Evolutionary conservation across 2,329 filamentous ascomycete species (phyloP).

Genomic region (Tricladium varicosporioides): DNA sequence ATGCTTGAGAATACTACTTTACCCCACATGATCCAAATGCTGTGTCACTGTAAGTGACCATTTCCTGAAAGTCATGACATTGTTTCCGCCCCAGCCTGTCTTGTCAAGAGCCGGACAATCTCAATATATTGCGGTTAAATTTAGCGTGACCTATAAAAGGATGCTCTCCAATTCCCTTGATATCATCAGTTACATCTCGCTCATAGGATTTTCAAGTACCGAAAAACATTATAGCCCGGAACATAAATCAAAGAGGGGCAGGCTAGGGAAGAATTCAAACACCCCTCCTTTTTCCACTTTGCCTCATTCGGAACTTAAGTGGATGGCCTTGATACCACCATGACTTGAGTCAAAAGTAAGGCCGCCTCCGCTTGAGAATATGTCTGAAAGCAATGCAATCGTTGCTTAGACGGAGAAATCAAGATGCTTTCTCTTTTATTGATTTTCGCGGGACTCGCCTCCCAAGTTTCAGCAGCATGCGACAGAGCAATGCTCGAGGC

Average conservation of each 20-base stretch:
- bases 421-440: conserved; percentile 1
- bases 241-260: conserved; percentile 2
- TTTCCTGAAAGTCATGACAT: too few relatives aligned
- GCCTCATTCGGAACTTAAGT: neutral
- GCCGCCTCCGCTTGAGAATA: neutral
- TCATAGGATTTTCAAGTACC: neutral
- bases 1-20: too few relatives aligned
- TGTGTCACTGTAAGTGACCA: too few relatives aligned
- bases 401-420: too few relatives aligned
- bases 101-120: neutral
- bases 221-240: neutral
- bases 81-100: too few relatives aligned
- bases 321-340: neutral
- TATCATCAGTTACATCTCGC: neutral
- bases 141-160: neutral
- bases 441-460: neutral
- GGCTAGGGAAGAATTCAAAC: conserved; percentile 1
- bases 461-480: conserved; percentile 11
- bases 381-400: too few relatives aligned
- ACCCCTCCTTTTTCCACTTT: neutral
- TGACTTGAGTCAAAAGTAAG: neutral
- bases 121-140: neutral
- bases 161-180: neutral
- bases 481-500: conserved; percentile 13
- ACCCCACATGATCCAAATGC: too few relatives aligned